Evolutionary conservation across 1,139 yeast species (phyloP).

Genomic region (Pichia sp.): DNA sequence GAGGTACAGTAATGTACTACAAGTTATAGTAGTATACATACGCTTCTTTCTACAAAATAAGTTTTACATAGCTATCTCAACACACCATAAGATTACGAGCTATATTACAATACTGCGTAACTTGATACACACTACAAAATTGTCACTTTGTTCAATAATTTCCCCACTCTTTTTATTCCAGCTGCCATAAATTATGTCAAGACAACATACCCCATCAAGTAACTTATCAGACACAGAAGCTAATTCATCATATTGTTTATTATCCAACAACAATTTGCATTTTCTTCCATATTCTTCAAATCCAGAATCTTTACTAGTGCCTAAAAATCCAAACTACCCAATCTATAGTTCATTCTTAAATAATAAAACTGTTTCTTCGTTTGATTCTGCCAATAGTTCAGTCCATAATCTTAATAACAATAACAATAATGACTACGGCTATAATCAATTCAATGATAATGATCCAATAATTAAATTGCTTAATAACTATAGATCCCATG

Average conservation of each 20-base stretch:
- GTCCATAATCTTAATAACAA: background rate
- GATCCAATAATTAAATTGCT: slow-evolving; percentile 17
- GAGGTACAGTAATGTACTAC: too few relatives aligned
- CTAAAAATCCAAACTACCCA: slow-evolving; percentile 4
- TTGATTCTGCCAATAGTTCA: slow-evolving; percentile 4
- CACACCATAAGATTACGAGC: too few relatives aligned
- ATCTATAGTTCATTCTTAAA: slow-evolving; percentile 14
- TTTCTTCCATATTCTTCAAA: slow-evolving; percentile 22
- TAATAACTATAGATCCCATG: slow-evolving; percentile 26
- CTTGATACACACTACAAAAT: too few relatives aligned
- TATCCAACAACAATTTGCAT: slow-evolving; percentile 27
- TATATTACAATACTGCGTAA: too few relatives aligned
- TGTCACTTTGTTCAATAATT: too few relatives aligned
- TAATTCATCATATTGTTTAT: slow-evolving; percentile 23
- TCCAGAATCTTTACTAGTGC: background rate
- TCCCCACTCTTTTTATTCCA: too few relatives aligned
- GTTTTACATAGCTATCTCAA: too few relatives aligned
- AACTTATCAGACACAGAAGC: slow-evolving; percentile 9
- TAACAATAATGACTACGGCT: background rate
- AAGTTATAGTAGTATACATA: too few relatives aligned
- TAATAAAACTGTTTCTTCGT: slow-evolving; percentile 19
- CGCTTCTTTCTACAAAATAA: too few relatives aligned
- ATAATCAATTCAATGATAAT: background rate
- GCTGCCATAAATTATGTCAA: background rate
- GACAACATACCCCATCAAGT: background rate